Base-by-base conservation (phyloP, 2,329 filamentous ascomycete genomes). In the Aspergillus aculeatinus region DNA sequence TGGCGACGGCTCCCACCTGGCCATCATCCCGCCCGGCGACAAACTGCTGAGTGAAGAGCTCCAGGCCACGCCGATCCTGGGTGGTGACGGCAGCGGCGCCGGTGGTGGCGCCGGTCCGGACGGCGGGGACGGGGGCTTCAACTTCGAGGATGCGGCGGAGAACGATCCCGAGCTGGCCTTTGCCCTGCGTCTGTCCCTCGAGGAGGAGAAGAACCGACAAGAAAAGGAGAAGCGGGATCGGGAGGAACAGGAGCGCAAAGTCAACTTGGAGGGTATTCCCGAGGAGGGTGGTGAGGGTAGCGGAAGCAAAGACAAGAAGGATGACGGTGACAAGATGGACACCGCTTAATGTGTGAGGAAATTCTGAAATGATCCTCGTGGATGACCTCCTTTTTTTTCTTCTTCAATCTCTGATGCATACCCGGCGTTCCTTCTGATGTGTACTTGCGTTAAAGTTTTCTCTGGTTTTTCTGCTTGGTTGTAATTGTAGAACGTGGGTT, bases 141-240 rank as follows among this genome's bases (percentile, higher is more conserved):
- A 89, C 63, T 96, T 92, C 69, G 90, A 92, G 68, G 95, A 98
- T 76, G 93, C 94, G 14, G 89, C 89, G 57, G 85, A 93, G 71
- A 74, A 76, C 48, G 95, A 99, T 73, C 95, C 95, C 3, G 95
- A 99, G 77, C 81, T 99, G 72, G 95, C 95, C 23, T 86, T 99
- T 68, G 95, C 95, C 55, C 82, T 99, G 74, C 88, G 95, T 65
- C 96, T 99, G 92, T 96, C 91, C 77, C 92, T 96, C 85, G 95
- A 99, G 76, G 95, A 99, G 75, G 95, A 99, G 79, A 96, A 96
- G 81, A 93, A 93, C 63, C 84, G 95, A 70, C 89, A 96, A 78
- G 93, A 96, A 76, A 92, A 92, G 79, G 87, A 89, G 72, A 91
- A 89, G 68, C 87, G 88, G 69, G 87, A 91, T 64, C 89, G 91